Evolutionary conservation across 2,329 filamentous ascomycete species (phyloP).

Genomic region (Blumeriella jaapii): DNA sequence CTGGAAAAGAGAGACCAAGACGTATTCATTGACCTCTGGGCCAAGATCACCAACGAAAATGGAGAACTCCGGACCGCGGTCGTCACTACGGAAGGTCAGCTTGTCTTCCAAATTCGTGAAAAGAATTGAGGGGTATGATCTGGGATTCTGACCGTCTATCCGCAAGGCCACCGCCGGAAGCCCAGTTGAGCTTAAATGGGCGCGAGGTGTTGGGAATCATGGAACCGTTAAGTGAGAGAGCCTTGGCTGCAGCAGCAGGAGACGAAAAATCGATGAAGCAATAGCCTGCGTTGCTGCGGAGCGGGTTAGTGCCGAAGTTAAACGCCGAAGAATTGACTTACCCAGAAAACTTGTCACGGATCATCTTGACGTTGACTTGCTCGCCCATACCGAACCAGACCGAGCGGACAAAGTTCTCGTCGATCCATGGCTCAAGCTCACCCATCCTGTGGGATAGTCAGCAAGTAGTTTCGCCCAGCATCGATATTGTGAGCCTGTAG

Average conservation of each 20-base stretch:
- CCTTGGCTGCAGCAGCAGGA: conserved; percentile 79
- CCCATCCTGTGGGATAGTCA: conserved; percentile 66
- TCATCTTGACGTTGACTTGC: conserved; percentile 97
- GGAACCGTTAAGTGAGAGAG: conserved; percentile 77
- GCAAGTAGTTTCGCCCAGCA: neutral
- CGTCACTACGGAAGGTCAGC: conserved; percentile 52
- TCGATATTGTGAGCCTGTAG: no score
- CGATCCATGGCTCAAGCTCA: conserved; percentile 97
- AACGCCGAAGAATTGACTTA: conserved; percentile 34
- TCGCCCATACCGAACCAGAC: conserved; percentile 86
- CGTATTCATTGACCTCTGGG: conserved; percentile 97
- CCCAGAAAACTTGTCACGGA: conserved; percentile 98
- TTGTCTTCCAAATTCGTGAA: conserved; percentile 7
- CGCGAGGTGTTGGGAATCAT: conserved; percentile 89
- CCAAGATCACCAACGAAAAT: conserved; percentile 98
- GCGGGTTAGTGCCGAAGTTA: conserved; percentile 7
- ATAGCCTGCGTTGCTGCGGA: conserved; percentile 79
- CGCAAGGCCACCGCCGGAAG: conserved; percentile 86
- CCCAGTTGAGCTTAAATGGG: conserved; percentile 99
- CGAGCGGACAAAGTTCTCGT: conserved; percentile 95
- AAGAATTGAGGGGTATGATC: conserved; percentile 21
- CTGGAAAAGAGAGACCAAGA: conserved; percentile 94
- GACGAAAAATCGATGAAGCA: conserved; percentile 92
- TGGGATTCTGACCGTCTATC: conserved; percentile 63
- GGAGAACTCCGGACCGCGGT: conserved; percentile 89